phyloP scores from a whole-genome alignment of 108 stramenopile genomes.

The Seminavis robusta region DNA sequence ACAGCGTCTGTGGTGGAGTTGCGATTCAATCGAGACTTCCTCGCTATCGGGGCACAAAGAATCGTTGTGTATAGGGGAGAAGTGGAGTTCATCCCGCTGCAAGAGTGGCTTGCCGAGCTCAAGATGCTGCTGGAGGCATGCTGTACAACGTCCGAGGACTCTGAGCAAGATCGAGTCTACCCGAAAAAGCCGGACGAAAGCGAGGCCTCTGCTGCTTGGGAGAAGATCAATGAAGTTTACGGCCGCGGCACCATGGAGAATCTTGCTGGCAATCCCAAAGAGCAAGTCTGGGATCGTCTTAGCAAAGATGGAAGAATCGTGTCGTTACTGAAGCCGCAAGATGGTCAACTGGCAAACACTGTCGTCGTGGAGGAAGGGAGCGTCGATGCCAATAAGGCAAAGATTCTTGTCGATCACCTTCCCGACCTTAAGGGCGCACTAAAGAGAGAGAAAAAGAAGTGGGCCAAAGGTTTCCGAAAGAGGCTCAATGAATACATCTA shows the following conservation, averaged over 20 bases:
- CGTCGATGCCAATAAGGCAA: slow-evolving; percentile 16
- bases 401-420: slow-evolving; percentile 7
- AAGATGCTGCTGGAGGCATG: slow-evolving; percentile 25
- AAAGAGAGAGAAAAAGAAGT: slow-evolving; percentile 21
- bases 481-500: slow-evolving; percentile 39
- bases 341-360: slow-evolving; percentile 18
- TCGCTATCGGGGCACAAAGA: not conserved
- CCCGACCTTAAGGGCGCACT: slow-evolving; percentile 16
- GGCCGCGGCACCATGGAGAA: slow-evolving; percentile 26
- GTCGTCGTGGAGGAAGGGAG: slow-evolving; percentile 16
- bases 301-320: slow-evolving; percentile 19
- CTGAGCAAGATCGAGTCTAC: too few species aligned
- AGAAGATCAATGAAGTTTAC: slow-evolving; percentile 51
- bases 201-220: slow-evolving; percentile 44
- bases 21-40: slow-evolving; percentile 15
- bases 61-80: slow-evolving; percentile 20
- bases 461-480: slow-evolving; percentile 23
- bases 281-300: slow-evolving; percentile 10
- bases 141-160: slow-evolving; percentile 10
- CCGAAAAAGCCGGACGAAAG: too few species aligned
- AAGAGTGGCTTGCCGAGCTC: slow-evolving; percentile 24
- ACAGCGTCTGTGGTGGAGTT: slow-evolving; percentile 37
- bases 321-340: slow-evolving; percentile 17
- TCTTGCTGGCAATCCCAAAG: slow-evolving; percentile 2
- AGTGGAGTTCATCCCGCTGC: slow-evolving; percentile 28